These are phyloP conservation scores for Plectosphaerella plurivora DNA, from an alignment of 2,329 filamentous ascomycete species.

Conservation along the genomic window DNA sequence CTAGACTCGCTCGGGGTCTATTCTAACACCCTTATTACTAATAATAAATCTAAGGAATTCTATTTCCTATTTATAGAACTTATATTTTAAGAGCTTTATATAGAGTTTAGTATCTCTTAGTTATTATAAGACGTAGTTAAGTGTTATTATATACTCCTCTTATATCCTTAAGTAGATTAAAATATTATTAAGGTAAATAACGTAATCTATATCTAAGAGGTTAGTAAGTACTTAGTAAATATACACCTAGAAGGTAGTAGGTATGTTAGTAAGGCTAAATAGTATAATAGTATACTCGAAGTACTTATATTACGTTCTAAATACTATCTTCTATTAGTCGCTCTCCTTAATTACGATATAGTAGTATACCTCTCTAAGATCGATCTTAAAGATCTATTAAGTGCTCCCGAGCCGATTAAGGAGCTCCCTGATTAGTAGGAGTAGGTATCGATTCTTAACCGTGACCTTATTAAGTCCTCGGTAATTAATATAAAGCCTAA, in stretches of 20 bases:
- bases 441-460: slow-evolving; percentile 10
- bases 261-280: neutral
- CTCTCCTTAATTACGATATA: slow-evolving; percentile 15
- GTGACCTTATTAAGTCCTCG: neutral
- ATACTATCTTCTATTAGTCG: neutral
- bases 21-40: neutral
- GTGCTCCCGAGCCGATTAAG: slow-evolving; percentile 15
- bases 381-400: slow-evolving; percentile 25
- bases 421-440: slow-evolving; percentile 26
- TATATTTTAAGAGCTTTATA: slow-evolving; percentile 1
- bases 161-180: neutral
- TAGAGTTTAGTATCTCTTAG: neutral
- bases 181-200: neutral
- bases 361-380: slow-evolving; percentile 15
- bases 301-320: neutral
- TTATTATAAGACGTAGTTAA: neutral
- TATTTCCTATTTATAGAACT: neutral
- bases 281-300: neutral
- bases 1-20: neutral
- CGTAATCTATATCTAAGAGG: neutral
- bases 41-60: slow-evolving; percentile 7
- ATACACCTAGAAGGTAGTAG: neutral
- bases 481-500: neutral
- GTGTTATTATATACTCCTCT: neutral
- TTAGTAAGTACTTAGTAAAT: neutral